phyloP scores from a whole-genome alignment of 106 monocot genomes.

The Vanilla planifolia region DNA sequence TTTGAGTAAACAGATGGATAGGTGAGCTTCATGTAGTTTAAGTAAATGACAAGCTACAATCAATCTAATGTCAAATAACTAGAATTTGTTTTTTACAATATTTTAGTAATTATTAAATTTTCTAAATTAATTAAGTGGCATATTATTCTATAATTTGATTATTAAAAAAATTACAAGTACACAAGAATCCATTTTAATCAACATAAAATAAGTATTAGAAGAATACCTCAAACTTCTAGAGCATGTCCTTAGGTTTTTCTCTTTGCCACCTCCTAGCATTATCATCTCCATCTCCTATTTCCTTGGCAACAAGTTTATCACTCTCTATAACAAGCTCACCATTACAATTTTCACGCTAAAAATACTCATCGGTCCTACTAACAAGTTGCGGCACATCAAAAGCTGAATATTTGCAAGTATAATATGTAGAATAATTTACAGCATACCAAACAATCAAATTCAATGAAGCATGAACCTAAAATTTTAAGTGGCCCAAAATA shows the following conservation, averaged over 20 bases:
- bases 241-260: constrained; percentile 88
- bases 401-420: constrained; percentile 71
- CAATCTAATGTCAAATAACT: too few species aligned
- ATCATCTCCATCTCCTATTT: constrained; percentile 96
- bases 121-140: background rate
- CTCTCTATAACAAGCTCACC: constrained; percentile 95
- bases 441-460: background rate
- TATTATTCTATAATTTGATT: too few species aligned
- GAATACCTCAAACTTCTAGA: constrained; percentile 85
- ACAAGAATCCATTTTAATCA: background rate
- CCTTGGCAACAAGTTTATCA: constrained; percentile 92
- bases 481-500: background rate
- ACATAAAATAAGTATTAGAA: background rate
- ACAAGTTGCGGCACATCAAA: constrained; percentile 80
- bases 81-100: too few species aligned
- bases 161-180: too few species aligned
- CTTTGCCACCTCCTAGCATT: constrained; percentile 68
- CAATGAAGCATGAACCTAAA: background rate
- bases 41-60: too few species aligned
- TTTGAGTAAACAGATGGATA: too few species aligned
- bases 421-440: background rate
- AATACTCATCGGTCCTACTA: constrained; percentile 68
- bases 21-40: too few species aligned
- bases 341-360: constrained; percentile 88
- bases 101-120: too few species aligned